Evolutionary conservation across 192 early-diverging fungal genomes (phyloP).

Genomic region (Gryganskiella cystojenkinii): DNA sequence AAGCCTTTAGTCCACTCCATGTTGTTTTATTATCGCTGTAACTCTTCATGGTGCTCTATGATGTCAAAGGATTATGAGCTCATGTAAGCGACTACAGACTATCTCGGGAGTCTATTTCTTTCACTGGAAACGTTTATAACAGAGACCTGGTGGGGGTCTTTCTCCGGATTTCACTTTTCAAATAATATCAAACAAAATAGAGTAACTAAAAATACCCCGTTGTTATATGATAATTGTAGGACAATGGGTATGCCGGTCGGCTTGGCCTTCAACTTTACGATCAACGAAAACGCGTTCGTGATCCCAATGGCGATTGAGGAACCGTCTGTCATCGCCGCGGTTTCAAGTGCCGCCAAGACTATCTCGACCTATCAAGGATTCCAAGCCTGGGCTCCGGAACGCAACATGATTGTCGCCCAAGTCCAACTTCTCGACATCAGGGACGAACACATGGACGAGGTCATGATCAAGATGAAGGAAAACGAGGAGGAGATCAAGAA

Average conservation of each 20-base stretch:
- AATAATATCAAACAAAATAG: too few species aligned
- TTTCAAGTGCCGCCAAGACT: constrained; percentile 81
- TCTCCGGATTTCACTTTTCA: too few species aligned
- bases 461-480: constrained; percentile 53
- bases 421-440: constrained; percentile 69
- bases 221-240: constrained; percentile 28
- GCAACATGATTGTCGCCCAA: constrained; percentile 80
- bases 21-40: not conserved
- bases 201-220: too few species aligned
- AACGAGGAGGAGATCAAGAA: constrained; percentile 55
- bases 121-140: too few species aligned
- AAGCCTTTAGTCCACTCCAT: not conserved
- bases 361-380: constrained; percentile 68
- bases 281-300: constrained; percentile 68
- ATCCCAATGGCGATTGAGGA: constrained; percentile 85
- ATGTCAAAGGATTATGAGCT: not conserved
- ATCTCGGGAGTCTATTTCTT: not conserved
- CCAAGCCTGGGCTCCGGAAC: constrained; percentile 62
- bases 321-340: constrained; percentile 81
- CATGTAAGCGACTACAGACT: constrained; percentile 10
- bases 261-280: constrained; percentile 77
- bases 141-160: too few species aligned
- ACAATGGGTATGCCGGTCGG: constrained; percentile 78
- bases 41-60: too few species aligned
- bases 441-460: constrained; percentile 52